Conservation (phyloP, 192 early-diverging fungal genomes). For the Podila clonocystis region DNA sequence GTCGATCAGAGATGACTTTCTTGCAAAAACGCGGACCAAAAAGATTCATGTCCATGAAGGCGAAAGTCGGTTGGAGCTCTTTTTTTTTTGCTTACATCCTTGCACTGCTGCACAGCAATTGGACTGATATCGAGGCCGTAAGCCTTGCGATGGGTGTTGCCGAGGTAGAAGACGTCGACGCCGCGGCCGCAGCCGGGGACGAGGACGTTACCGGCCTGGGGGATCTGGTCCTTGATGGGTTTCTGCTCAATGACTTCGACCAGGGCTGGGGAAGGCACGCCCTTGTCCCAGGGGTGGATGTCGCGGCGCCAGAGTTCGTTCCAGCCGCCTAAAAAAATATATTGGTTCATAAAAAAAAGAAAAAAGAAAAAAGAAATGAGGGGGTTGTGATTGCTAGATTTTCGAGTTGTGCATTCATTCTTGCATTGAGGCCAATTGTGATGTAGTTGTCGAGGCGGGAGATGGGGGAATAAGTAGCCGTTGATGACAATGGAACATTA, state of each 20-base stretch:
- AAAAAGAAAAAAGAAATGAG: background rate
- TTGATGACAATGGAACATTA: no score
- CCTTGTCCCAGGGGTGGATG: slow-evolving; percentile 62
- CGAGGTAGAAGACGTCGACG: slow-evolving; percentile 81
- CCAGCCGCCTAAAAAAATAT: slow-evolving; percentile 39
- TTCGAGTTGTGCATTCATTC: no score
- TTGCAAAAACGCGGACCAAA: background rate
- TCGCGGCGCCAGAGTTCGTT: slow-evolving; percentile 53
- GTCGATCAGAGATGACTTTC: background rate
- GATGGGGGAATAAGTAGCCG: no score
- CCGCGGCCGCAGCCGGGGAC: slow-evolving; percentile 74
- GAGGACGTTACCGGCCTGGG: slow-evolving; percentile 58
- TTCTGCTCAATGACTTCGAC: slow-evolving; percentile 59
- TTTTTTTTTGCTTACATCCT: slow-evolving; percentile 33
- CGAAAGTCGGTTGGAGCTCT: background rate
- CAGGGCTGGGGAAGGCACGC: slow-evolving; percentile 57
- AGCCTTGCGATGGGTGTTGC: slow-evolving; percentile 65
- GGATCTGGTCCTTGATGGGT: slow-evolving; percentile 47
- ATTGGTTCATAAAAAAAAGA: no score
- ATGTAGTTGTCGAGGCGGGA: no score
- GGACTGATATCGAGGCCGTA: slow-evolving; percentile 76
- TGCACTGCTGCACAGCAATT: slow-evolving; percentile 67
- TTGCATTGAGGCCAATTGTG: no score
- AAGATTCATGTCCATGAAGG: background rate
- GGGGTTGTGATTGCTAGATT: background rate